A percentile compares a stretch with the other conserved stretches of the same genome.
Evolutionary conservation across 179 eudicot genomes (phyloP).

Genomic region (Silene noctiflora): DNA sequence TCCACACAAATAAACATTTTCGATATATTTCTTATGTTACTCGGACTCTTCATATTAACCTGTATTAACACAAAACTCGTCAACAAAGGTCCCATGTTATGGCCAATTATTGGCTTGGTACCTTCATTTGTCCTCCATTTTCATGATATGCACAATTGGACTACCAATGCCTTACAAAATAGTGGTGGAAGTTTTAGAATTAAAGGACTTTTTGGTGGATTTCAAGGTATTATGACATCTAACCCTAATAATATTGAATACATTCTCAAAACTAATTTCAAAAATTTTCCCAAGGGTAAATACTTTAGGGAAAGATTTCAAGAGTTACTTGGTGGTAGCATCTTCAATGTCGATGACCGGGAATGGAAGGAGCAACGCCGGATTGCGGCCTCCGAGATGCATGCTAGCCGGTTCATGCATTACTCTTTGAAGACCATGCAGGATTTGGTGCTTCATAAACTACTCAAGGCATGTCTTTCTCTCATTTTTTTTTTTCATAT

Average conservation of each 20-base stretch:
- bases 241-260: conserved; percentile 48
- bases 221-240: conserved; percentile 37
- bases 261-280: conserved; percentile 44
- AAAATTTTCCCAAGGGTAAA: conserved; percentile 49
- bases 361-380: conserved; percentile 51
- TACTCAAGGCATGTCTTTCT: conserved; percentile 28
- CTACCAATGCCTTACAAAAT: conserved; percentile 32
- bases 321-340: conserved; percentile 54
- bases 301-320: conserved; percentile 45
- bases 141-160: conserved; percentile 45
- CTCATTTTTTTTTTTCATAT: too few relatives aligned
- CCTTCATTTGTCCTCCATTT: conserved; percentile 37
- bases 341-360: conserved; percentile 53
- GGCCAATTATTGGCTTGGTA: conserved; percentile 53
- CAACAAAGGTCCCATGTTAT: conserved; percentile 50
- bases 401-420: conserved; percentile 39
- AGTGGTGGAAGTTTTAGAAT: conserved; percentile 35
- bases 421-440: conserved; percentile 41
- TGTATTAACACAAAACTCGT: conserved; percentile 34
- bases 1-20: conserved; percentile 27
- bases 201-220: conserved; percentile 35
- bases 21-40: conserved; percentile 35
- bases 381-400: conserved; percentile 57
- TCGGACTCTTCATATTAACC: conserved; percentile 25
- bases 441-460: conserved; percentile 42